phyloP scores from a whole-genome alignment of 805 yeast genomes.

The Yamadazyma tumulicola region DNA sequence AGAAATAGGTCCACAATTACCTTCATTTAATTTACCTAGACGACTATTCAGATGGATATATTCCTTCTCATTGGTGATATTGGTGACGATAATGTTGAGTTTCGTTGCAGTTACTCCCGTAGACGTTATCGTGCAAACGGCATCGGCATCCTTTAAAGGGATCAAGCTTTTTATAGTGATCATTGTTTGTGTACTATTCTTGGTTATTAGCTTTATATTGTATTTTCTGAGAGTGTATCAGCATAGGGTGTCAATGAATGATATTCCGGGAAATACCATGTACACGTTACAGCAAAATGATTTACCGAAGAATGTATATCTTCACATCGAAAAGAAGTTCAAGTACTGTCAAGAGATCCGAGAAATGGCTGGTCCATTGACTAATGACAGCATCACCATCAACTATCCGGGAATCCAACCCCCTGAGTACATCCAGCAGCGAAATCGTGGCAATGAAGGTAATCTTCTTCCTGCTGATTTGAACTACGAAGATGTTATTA shows the following conservation, averaged over 20 bases:
- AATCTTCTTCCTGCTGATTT: conserved; percentile 24
- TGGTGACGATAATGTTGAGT: conserved; percentile 37
- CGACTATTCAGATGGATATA: conserved; percentile 25
- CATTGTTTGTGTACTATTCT: conserved; percentile 61
- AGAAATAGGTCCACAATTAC: conserved; percentile 12
- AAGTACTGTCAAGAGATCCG: conserved; percentile 27
- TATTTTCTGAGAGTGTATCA: conserved; percentile 59
- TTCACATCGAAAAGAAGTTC: conserved; percentile 23
- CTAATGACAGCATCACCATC: conserved; percentile 18
- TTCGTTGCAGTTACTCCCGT: conserved; percentile 72
- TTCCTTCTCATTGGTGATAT: conserved; percentile 23
- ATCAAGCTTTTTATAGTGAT: conserved; percentile 79
- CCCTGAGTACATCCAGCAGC: conserved; percentile 36
- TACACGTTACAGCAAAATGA: conserved; percentile 66
- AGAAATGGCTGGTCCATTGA: conserved; percentile 35
- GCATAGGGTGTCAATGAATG: conserved; percentile 57
- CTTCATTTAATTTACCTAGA: conserved; percentile 16
- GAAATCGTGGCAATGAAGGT: conserved; percentile 21
- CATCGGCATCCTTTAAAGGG: conserved; percentile 55
- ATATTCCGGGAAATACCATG: conserved; percentile 61
- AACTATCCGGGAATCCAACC: conserved; percentile 41
- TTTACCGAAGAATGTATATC: conserved; percentile 32
- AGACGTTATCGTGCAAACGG: conserved; percentile 66
- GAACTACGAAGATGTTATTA: conserved; percentile 51
- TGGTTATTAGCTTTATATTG: conserved; percentile 46